Percentiles rank a stretch among this genome's conserved stretches.
These are phyloP conservation scores for Cephalotrichum gorgonifer DNA, from an alignment of 2,329 filamentous ascomycete species.

Conservation along the genomic window DNA sequence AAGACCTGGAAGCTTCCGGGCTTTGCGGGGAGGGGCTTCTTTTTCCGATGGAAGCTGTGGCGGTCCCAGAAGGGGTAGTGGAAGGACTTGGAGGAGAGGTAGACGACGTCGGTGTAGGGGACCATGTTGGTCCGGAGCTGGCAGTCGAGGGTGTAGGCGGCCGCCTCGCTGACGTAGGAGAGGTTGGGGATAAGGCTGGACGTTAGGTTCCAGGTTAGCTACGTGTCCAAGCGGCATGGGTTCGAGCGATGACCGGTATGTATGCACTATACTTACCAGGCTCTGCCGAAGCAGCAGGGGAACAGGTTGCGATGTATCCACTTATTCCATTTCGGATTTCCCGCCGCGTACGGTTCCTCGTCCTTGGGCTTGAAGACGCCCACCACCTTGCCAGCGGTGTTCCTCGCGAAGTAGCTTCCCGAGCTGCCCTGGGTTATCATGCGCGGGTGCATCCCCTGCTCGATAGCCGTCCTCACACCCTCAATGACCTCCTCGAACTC, in stretches of 20 bases:
- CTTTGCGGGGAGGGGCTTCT: conserved; percentile 79
- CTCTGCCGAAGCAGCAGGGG: conserved; percentile 91
- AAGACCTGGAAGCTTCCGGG: conserved; percentile 96
- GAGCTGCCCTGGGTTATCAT: conserved; percentile 97
- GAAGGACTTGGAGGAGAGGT: conserved; percentile 90
- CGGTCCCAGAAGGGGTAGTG: conserved; percentile 98
- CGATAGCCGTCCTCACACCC: conserved; percentile 81
- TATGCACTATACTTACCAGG: conserved; percentile 46
- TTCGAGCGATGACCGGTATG: conserved; percentile 4
- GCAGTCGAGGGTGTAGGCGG: conserved; percentile 87
- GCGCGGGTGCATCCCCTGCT: conserved; percentile 82
- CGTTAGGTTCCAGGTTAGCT: conserved; percentile 11
- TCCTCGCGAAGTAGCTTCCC: conserved; percentile 93
- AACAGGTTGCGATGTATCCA: conserved; percentile 98
- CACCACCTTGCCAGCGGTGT: conserved; percentile 84
- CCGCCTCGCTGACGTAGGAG: conserved; percentile 95
- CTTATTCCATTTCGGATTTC: conserved; percentile 99
- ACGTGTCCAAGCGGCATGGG: conserved; percentile 2
- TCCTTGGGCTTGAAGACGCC: conserved; percentile 99
- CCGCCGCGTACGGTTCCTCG: conserved; percentile 92
- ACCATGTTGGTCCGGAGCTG: conserved; percentile 87
- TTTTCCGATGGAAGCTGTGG: conserved; percentile 76
- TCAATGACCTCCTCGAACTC: conserved; percentile 86
- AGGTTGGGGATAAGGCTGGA: conserved; percentile 81
- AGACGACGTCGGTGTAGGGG: conserved; percentile 92